Conservation (phyloP, 768 basidiomycete genomes). For the Russula abietina region DNA sequence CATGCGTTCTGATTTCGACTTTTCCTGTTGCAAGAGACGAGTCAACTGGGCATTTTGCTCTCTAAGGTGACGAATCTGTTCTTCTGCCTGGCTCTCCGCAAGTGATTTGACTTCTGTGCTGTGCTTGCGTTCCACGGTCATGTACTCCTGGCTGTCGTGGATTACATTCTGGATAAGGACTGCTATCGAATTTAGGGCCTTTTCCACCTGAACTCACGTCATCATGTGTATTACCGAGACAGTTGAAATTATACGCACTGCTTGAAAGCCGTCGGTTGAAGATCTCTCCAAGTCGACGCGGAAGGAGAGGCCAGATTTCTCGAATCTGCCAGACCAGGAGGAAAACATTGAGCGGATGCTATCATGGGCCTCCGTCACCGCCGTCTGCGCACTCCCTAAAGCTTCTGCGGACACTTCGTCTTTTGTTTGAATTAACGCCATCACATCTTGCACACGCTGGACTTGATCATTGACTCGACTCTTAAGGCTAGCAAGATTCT, state of each 20-base stretch:
- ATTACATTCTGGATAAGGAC: slow-evolving; percentile 56
- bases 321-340: slow-evolving; percentile 52
- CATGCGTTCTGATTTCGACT: slow-evolving; percentile 55
- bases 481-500: slow-evolving; percentile 45
- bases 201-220: slow-evolving; percentile 39
- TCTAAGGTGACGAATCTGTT: slow-evolving; percentile 56
- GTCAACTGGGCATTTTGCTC: slow-evolving; percentile 64
- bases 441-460: slow-evolving; percentile 44
- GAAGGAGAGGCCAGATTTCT: slow-evolving; percentile 41
- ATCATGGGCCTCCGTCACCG: slow-evolving; percentile 49
- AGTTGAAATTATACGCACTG: slow-evolving; percentile 31
- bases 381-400: slow-evolving; percentile 41
- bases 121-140: slow-evolving; percentile 49
- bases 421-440: slow-evolving; percentile 50
- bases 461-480: slow-evolving; percentile 54
- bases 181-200: slow-evolving; percentile 52
- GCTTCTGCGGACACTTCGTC: slow-evolving; percentile 52
- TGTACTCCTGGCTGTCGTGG: slow-evolving; percentile 50
- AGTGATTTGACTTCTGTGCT: slow-evolving; percentile 45
- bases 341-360: slow-evolving; percentile 46
- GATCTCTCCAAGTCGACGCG: slow-evolving; percentile 43
- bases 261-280: slow-evolving; percentile 42
- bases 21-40: slow-evolving; percentile 60
- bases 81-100: slow-evolving; percentile 40
- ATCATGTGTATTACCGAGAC: background rate